Base-by-base conservation (phyloP, 1,139 yeast species). In the Sugiyamaella paludigena region DNA sequence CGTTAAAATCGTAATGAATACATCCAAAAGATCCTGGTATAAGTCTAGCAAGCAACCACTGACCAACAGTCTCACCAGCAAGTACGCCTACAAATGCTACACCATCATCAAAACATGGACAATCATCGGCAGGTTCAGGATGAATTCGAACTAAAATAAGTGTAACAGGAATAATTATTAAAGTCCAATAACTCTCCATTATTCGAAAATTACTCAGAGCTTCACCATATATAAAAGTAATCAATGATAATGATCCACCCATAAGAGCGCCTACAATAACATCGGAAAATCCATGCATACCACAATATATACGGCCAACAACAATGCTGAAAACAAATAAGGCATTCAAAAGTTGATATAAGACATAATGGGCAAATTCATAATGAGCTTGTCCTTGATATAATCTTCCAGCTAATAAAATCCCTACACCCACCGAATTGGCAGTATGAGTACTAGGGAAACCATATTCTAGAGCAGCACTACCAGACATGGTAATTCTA, bases 91-190 rank as follows among this genome's bases (percentile, higher is more conserved):
- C 72, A 60, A 92, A 92, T 2, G 98, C 95, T 16, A 92, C 96
- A 7, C 94, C 83, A 63, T 92, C 98, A 62, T 88, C 98, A 65
- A 85, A 91, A 65, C 98, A 92, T 0, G 98, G 98, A 64, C 98
- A 92, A 60, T 84, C 86, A 60, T 92, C 98, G 10, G 87, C 83
- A 0, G 98, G 98, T 54, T 80, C 83, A 0, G 91, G 86, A 67
- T 89, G 96, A 43, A 78, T 70, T 61, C 84, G 83, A 37, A 87
- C 69, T 65, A 61, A 19, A 28, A 48, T 19, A 10, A 57, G 40
- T 1, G 66, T 57, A 1, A 57, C 52, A 4, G 60, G 58, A 24
- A 60, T 49, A 10, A 63, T 49, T 43, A 63, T 49, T 39, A 50
- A 29, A 11, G 50, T 40, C 44, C 40, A 40, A 45, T 47, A 49